Conservation (phyloP, 164 flowering plant genomes). For the Saururus chinensis region DNA sequence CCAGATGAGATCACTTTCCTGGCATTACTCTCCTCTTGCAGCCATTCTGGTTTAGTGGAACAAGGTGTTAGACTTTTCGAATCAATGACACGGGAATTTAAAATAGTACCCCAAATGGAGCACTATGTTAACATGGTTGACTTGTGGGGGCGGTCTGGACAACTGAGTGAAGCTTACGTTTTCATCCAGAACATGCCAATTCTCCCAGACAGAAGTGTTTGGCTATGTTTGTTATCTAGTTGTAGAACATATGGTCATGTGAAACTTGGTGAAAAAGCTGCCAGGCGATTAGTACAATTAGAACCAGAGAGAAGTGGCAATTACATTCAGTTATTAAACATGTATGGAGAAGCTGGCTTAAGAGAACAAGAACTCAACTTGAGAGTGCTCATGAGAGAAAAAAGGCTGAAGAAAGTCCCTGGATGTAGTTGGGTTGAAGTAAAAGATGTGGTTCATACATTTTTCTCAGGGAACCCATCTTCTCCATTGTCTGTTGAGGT, state of each 20-base stretch:
- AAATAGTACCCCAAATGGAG: slow-evolving; percentile 40
- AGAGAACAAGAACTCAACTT: slow-evolving; percentile 35
- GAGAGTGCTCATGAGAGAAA: slow-evolving; percentile 34
- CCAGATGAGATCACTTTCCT: slow-evolving; percentile 50
- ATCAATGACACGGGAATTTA: slow-evolving; percentile 30
- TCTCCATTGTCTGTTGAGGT: slow-evolving; percentile 24
- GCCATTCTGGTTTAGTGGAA: slow-evolving; percentile 42
- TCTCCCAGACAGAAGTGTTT: slow-evolving; percentile 37
- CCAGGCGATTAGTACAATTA: slow-evolving; percentile 20
- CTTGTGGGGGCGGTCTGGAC: slow-evolving; percentile 49
- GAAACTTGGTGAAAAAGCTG: slow-evolving; percentile 45
- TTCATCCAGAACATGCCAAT: slow-evolving; percentile 39
- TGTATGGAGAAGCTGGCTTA: slow-evolving; percentile 40
- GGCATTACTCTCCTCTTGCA: slow-evolving; percentile 48
- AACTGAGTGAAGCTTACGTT: slow-evolving; percentile 34
- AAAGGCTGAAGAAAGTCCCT: slow-evolving; percentile 40
- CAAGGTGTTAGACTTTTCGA: slow-evolving; percentile 34
- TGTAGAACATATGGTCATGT: slow-evolving; percentile 29
- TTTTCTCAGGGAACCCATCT: slow-evolving; percentile 43
- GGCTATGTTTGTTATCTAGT: slow-evolving; percentile 39
- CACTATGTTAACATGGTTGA: slow-evolving; percentile 47
- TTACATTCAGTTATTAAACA: slow-evolving; percentile 30
- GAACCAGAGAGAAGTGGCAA: slow-evolving; percentile 36
- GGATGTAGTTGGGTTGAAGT: slow-evolving; percentile 67
- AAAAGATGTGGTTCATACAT: slow-evolving; percentile 22